phyloP scores from a whole-genome alignment of 208 protist genomes.

The Lotmaria passim region DNA sequence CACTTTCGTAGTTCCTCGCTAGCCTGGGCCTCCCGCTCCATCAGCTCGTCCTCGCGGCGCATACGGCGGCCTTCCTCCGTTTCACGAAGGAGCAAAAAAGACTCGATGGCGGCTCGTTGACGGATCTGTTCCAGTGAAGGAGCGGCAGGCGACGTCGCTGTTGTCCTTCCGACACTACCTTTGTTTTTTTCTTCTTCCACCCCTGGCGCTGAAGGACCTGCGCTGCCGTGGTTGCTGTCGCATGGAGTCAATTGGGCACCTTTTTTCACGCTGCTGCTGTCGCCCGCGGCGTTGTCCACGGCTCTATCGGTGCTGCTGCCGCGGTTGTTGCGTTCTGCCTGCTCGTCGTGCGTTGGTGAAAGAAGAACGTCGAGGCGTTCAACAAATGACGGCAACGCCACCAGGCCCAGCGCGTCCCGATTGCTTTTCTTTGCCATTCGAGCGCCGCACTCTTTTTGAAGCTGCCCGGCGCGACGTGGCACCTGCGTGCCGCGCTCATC shows the following conservation, averaged over 20 bases:
- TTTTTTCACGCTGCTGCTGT: slow-evolving; percentile 7
- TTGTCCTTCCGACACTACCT: background rate
- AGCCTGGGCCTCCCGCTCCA: slow-evolving; percentile 27
- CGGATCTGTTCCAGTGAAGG: slow-evolving; percentile 32
- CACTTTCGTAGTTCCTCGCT: slow-evolving; percentile 32
- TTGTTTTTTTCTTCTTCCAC: background rate
- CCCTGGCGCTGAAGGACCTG: background rate
- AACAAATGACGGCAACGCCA: slow-evolving; percentile 58
- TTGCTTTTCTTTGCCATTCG: slow-evolving; percentile 1
- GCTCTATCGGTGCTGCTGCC: background rate
- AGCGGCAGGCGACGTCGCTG: background rate
- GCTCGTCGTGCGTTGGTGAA: slow-evolving; percentile 29
- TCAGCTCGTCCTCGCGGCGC: slow-evolving; percentile 54
- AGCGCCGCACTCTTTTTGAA: background rate
- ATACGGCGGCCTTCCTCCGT: slow-evolving; percentile 41
- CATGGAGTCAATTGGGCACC: too few relatives aligned
- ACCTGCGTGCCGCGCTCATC: background rate
- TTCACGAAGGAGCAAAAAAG: slow-evolving; percentile 38
- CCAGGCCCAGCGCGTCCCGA: slow-evolving; percentile 31
- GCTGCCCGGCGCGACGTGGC: background rate
- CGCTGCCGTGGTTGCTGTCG: too few relatives aligned
- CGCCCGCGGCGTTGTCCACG: too few relatives aligned
- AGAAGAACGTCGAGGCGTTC: slow-evolving; percentile 53
- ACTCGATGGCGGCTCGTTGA: slow-evolving; percentile 33
- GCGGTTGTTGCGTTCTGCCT: background rate